These are phyloP conservation scores for Pseudogymnoascus verrucosus DNA, from an alignment of 2,329 filamentous ascomycete genomes.

Conservation along the genomic window DNA sequence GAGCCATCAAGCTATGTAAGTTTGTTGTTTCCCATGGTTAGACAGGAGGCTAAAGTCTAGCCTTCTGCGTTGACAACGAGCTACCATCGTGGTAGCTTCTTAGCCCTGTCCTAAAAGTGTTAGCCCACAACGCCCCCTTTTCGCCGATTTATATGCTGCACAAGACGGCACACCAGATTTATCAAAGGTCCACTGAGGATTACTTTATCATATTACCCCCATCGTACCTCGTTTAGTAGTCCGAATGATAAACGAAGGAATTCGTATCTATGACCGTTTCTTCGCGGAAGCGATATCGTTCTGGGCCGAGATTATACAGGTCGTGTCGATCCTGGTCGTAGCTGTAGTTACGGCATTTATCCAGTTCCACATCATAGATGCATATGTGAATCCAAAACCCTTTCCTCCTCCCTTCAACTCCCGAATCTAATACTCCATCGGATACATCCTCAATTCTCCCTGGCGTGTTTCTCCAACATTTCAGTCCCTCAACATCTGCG, in stretches of 20 bases:
- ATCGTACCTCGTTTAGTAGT: too few species aligned
- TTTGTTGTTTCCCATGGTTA: background rate
- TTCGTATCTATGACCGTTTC: background rate
- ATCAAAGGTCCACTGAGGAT: too few species aligned
- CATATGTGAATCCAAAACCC: background rate
- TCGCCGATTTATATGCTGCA: too few species aligned
- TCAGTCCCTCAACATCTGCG: background rate
- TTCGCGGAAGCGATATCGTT: background rate
- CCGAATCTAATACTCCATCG: background rate
- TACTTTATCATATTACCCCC: background rate
- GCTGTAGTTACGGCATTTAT: background rate
- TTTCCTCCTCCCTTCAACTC: background rate
- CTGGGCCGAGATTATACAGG: background rate
- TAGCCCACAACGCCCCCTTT: too few species aligned
- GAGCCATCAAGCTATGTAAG: background rate
- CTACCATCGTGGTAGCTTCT: too few species aligned
- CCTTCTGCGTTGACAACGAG: background rate
- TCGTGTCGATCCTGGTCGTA: background rate
- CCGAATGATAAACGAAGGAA: background rate
- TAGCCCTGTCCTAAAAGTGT: too few species aligned
- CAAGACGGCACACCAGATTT: too few species aligned
- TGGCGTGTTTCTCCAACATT: background rate
- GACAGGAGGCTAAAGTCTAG: background rate
- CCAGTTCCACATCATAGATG: background rate
- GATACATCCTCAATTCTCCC: background rate